Percentiles rank a stretch among this genome's conserved stretches.
Evolutionary conservation across 1,284 basidiomycete genomes (phyloP).

Genomic region (Peniophora sp.): DNA sequence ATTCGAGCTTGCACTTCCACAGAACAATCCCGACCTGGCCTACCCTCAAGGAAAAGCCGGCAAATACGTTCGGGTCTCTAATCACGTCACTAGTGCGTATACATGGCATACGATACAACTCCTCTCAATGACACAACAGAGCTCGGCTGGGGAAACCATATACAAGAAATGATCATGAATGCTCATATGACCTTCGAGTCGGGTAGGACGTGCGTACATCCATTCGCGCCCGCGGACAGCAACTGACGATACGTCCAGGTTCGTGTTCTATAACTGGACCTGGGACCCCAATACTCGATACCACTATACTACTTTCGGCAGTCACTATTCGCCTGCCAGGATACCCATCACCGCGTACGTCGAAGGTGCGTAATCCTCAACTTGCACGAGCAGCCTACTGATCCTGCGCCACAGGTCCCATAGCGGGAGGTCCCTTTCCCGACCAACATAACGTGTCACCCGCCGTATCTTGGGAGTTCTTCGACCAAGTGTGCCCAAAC

Average conservation of each 20-base stretch:
- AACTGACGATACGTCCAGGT: constrained; percentile 17
- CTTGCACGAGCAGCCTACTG: background rate
- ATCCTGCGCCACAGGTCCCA: constrained; percentile 26
- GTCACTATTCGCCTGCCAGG: constrained; percentile 39
- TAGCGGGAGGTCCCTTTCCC: constrained; percentile 39
- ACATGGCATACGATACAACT: background rate
- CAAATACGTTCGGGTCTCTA: constrained; percentile 9
- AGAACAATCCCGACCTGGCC: constrained; percentile 1
- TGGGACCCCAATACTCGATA: constrained; percentile 29
- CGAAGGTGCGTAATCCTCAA: constrained; percentile 21
- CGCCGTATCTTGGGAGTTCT: constrained; percentile 8
- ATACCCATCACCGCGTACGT: constrained; percentile 57
- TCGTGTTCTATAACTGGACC: constrained; percentile 62
- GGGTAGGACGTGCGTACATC: constrained; percentile 33
- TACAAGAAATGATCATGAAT: constrained; percentile 48
- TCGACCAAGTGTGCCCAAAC: constrained; percentile 13
- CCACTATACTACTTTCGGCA: constrained; percentile 23
- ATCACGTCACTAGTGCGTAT: constrained; percentile 7
- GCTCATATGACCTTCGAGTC: constrained; percentile 39
- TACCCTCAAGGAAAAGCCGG: constrained; percentile 4
- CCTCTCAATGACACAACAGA: constrained; percentile 15
- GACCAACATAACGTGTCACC: constrained; percentile 6
- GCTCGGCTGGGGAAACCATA: constrained; percentile 51
- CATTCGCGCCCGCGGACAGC: background rate
- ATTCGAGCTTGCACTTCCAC: constrained; percentile 2